These are phyloP conservation scores for Furculomyces boomerangus DNA, from an alignment of 371 early-diverging fungal species.

Conservation along the genomic window DNA sequence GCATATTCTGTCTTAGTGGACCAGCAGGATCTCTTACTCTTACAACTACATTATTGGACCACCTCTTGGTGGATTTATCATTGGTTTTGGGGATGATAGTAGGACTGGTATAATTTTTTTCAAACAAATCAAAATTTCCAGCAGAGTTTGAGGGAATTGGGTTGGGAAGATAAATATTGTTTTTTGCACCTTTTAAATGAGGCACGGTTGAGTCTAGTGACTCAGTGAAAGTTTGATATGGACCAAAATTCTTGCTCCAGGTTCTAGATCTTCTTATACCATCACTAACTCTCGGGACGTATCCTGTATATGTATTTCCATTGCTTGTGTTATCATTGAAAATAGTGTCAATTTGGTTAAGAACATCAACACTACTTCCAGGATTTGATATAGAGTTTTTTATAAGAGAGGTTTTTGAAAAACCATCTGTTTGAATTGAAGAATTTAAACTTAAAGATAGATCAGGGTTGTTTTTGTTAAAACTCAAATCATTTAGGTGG, in stretches of 20 bases:
- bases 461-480: no score
- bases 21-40: conserved; percentile 25
- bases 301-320: no score
- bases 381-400: no score
- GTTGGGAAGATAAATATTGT: no score
- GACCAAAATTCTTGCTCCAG: neutral
- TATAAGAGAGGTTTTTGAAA: no score
- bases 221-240: conserved; percentile 4
- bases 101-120: neutral
- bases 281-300: no score
- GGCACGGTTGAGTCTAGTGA: neutral
- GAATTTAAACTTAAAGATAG: no score
- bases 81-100: neutral
- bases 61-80: neutral
- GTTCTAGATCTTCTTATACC: conserved; percentile 4
- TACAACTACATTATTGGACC: conserved; percentile 6
- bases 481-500: no score
- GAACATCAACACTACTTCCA: no score
- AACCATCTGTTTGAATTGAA: no score
- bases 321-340: no score
- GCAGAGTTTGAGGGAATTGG: neutral
- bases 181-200: neutral
- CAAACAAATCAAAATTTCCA: neutral
- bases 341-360: no score
- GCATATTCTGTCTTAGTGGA: conserved; percentile 18